A percentile compares a stretch with the other conserved stretches of the same genome.
Evolutionary conservation across 2,329 filamentous ascomycete genomes (phyloP).

Genomic region (Fusarium sterilihyphosum): DNA sequence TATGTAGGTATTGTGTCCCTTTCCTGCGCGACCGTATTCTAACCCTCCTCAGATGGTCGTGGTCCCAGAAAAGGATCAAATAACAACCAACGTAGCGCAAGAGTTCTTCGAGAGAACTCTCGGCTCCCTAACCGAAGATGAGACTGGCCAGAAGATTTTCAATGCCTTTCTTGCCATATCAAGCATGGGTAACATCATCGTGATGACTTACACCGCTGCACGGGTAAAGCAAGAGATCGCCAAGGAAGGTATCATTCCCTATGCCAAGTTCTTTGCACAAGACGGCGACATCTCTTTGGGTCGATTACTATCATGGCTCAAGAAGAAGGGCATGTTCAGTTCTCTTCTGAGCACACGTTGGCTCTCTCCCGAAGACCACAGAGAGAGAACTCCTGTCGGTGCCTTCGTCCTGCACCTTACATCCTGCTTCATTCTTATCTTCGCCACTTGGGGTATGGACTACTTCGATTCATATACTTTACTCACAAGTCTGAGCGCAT

Average conservation of each 20-base stretch:
- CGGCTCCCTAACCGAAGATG: conserved; percentile 42
- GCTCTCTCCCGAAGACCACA: conserved; percentile 49
- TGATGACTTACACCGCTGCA: conserved; percentile 65
- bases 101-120: conserved; percentile 49
- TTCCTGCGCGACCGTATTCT: not conserved
- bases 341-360: conserved; percentile 42
- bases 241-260: conserved; percentile 65
- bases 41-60: conserved; percentile 51
- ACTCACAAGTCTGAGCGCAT: conserved; percentile 47
- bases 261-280: conserved; percentile 58
- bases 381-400: conserved; percentile 50
- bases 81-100: conserved; percentile 41
- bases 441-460: conserved; percentile 45
- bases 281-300: conserved; percentile 50
- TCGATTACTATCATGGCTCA: conserved; percentile 46
- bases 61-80: conserved; percentile 10
- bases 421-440: conserved; percentile 49
- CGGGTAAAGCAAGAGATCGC: conserved; percentile 70
- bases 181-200: conserved; percentile 65
- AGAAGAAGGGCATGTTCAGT: conserved; percentile 44
- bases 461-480: conserved; percentile 44
- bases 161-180: conserved; percentile 63
- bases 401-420: conserved; percentile 48
- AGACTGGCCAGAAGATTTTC: conserved; percentile 50
- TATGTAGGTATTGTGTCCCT: conserved; percentile 42